Conservation (phyloP, 2,329 filamentous ascomycete genomes). For the Thielaviopsis punctulata region DNA sequence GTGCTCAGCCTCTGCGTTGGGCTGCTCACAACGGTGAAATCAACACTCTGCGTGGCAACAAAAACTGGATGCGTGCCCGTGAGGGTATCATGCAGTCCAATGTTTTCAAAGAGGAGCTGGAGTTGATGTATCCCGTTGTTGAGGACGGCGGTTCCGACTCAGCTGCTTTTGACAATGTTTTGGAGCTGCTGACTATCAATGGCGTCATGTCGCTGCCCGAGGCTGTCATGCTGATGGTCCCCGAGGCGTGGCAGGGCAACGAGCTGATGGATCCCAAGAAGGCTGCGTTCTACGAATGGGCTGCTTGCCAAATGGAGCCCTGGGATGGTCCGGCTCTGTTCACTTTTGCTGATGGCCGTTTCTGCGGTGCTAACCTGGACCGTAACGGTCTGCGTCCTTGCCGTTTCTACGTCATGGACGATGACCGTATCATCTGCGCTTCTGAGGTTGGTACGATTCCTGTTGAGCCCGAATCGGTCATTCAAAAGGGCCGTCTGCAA, state of each 20-base stretch:
- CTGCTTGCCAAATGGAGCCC: conserved; percentile 95
- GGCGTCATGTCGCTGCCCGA: conserved; percentile 88
- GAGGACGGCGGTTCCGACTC: conserved; percentile 95
- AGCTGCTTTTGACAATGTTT: conserved; percentile 90
- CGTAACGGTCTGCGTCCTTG: conserved; percentile 89
- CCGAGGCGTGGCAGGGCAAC: conserved; percentile 95
- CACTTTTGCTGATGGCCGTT: conserved; percentile 90
- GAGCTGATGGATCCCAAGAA: conserved; percentile 82
- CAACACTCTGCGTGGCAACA: conserved; percentile 91
- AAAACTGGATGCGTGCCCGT: conserved; percentile 98
- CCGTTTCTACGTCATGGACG: conserved; percentile 91
- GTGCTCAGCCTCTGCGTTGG: conserved; percentile 90
- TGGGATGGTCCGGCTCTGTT: conserved; percentile 96
- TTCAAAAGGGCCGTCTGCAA: conserved; percentile 86
- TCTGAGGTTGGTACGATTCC: conserved; percentile 90
- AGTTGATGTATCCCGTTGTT: conserved; percentile 80
- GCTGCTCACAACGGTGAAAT: conserved; percentile 98
- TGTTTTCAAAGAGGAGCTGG: conserved; percentile 81
- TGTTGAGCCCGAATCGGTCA: conserved; percentile 74
- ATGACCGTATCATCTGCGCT: conserved; percentile 92
- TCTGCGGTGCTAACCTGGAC: conserved; percentile 92
- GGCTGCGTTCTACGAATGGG: conserved; percentile 96
- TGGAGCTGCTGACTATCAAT: conserved; percentile 87
- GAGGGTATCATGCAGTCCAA: conserved; percentile 90
- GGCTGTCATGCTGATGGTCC: conserved; percentile 97